Base-by-base conservation (phyloP, 139 green algal species). In the Astrephomene gubernaculifera region DNA sequence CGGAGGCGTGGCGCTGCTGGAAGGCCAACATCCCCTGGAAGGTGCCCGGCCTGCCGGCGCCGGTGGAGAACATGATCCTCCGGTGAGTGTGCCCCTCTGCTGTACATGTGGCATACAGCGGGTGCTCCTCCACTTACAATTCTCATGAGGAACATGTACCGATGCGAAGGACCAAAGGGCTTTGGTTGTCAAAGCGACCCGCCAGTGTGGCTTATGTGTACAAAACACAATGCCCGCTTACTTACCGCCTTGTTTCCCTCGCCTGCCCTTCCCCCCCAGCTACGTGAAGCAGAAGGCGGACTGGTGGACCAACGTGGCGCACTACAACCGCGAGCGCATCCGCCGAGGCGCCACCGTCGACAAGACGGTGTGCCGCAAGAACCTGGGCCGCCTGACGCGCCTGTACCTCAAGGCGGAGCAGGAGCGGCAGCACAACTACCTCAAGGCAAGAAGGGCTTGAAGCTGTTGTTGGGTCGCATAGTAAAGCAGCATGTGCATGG, bases 271-370 rank as follows among this genome's bases (percentile, higher is more conserved):
- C 60, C 39, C 8, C 3, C 39, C 36, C 83, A 88, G 82, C 41
- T 99, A 99, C 87, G 97, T 99, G 33, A 99, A 99, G 94, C 96
- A 96, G 85, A 99, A 99, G 94, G 97, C 96, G 2, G 97, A 99
- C 92, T 99, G 97, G 97, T 99, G 97, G 97, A 99, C 97, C 68
- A 98, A 99, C 83, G 97, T 99, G 78, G 97, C 97, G 54, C 97
- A 99, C 92, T 99, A 99, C 94, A 99, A 99, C 93, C 90, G 97
- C 54, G 97, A 99, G 94, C 95, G 97, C 90, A 99, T 99, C 93
- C 91, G 96, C 41, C 95, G 97, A 44, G 97, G 97, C 38, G 97
- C 97, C 38, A 99, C 97, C 6, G 97, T 99, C 39, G 97, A 99
- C 94, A 99, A 99, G 94, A 99, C 97, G 39, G 97, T 99, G 73